Evolutionary conservation across 2,329 filamentous ascomycete genomes (phyloP), one percentile per base, ranked within the genome.

Genomic region (Endothia cerciana): DNA sequence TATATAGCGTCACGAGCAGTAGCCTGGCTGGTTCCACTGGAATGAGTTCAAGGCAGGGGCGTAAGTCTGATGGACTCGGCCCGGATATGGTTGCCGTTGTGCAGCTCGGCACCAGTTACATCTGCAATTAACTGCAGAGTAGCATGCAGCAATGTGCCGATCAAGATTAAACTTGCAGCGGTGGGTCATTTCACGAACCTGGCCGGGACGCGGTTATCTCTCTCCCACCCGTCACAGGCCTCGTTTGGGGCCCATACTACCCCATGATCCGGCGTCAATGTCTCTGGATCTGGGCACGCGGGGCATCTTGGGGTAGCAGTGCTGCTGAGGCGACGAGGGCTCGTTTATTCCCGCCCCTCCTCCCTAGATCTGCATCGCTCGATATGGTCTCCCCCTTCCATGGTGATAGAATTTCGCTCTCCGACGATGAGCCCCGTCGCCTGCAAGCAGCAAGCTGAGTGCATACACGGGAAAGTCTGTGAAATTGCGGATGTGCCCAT

Each of bases 201-300:
- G 47, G 13, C 22, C 47, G 7, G 13, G 19, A 15, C 41, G 47
- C 47, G 47, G 28, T 7, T 51, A 51, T 51, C 47, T 51, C 47
- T 51, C 22, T n/a, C 25, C 47, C 47, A 51, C 47, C 47, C 22
- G 13, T 51, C 13, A 13, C 6, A 8, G 47, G 17, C n/a, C 11
- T 6, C 41, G 2, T n/a, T n/a, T n/a, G 30, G 30, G 51, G 30
- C 19, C 51, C 30, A 55, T 55, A 25, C 22, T 28, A 11, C 47
- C 47, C 47, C 47, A 49, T 49, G 47, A 49, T 49, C 47, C 15
- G 5, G 47, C 13, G 25, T 28, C 13, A 13, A 51, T 51, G 47
- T 51, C 47, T 51, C 13, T 51, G 47, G 47, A 51, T 28, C 28
- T 51, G 47, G 47, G 47, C 47, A 51, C 47, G 47, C 25, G 47